Base-by-base conservation (phyloP, 2,329 filamentous ascomycete species). In the Hypoxylon sp. region DNA sequence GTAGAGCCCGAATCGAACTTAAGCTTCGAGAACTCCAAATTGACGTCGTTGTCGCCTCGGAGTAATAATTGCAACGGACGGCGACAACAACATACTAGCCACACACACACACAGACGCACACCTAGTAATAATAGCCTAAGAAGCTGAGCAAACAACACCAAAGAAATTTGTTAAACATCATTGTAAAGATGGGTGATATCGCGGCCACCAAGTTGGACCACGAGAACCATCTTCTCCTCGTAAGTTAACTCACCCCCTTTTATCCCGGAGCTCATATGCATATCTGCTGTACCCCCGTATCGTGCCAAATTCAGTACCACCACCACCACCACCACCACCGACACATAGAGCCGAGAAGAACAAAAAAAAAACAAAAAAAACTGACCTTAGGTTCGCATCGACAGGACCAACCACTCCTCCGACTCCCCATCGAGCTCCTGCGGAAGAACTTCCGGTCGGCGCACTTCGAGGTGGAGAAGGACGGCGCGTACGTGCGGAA, bases 401-500 rank as follows among this genome's bases (percentile, higher is more conserved):
- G n/a, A 7, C 60, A 93, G 91, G 94, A 99, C 68, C 93, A 97
- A 81, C 89, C 93, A 3, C 88, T 97, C 60, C 85, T 99, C 61
- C 91, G 92, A 23, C 84, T 97, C 15, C 94, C 94, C 12, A 88
- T 93, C 73, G 94, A 97, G 70, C 88, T 97, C 49, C 86, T 95
- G 15, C 88, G 91, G 47, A 93, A 94, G 71, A 97, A 96, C 75
- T 95, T 97, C 75, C 94, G 96, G 65, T 85, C 87, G 3, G 89
- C 89, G 31, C 89, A 91, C 69, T 86, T 88, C 66, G 78, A 83
- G 58, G 83, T 91, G 69, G 89, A 93, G 68, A 87, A 86, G 67
- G 84, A 89, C 62, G 84, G 82, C 55, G 78, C 79, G 12, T 77
- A 78, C 37, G 73, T 91, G 58, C 84, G 84, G 64, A 79, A 82